Base-by-base conservation (phyloP, 179 eudicot species). In the Gypsophila paniculata region DNA sequence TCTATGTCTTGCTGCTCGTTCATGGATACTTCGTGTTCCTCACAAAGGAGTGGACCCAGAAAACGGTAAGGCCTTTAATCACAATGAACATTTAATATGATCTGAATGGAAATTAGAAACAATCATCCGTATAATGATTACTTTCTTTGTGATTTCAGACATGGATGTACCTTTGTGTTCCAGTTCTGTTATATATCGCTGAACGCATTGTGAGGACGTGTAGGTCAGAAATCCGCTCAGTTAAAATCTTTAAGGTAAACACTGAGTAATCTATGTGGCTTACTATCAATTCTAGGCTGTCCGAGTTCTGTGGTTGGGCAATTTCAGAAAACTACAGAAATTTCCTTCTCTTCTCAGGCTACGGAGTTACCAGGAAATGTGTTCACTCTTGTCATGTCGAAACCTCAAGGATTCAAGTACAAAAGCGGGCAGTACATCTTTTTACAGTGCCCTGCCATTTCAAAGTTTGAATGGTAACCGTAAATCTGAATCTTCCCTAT, bases 371-470 rank as follows among this genome's bases (percentile, higher is more conserved):
- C 97, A 55, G 96, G 97, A 72, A 84, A 81, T 55, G 97, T 91
- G 69, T 87, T 91, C 81, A 79, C 79, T 77, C 74, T 91, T 63
- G 73, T 85, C 71, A 81, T 90, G 90, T 71, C 91, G 39, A 91
- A 88, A 75, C 93, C 97, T 63, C 84, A 82, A 72, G 91, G 93
- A 51, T 90, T 91, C 76, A 90, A 79, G 76, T 91, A 91, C 79
- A 88, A 84, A 81, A 91, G 97, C 65, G 97, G 97, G 46, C 97
- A 91, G 71, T 91, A 91, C 72, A 76, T 91, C 69, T 91, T 88
- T 51, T 74, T 90, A 46, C 91, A 91, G 39, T 91, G 97, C 74
- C 96, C 97, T 22, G 44, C 80, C 69, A 90, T 91, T 70, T 91
- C 97, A 53, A 85, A 86, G 49, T 90, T 90, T 39, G 94, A 91